These are phyloP conservation scores for Suhomyces atakaporum DNA, from an alignment of 1,139 yeast genomes.

Conservation along the genomic window DNA sequence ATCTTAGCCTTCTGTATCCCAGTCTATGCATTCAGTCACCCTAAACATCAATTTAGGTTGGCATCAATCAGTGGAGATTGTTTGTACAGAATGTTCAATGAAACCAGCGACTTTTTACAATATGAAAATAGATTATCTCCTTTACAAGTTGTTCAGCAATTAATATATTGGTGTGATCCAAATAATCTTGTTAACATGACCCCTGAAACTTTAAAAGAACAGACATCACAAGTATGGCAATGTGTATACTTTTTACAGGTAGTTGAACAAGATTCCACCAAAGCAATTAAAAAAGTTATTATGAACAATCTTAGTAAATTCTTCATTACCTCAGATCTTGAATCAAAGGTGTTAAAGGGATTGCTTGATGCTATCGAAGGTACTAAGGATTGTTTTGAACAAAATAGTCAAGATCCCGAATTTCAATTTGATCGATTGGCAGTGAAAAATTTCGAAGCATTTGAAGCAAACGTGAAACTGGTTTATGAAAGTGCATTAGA, in stretches of 20 bases:
- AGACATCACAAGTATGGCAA: conserved; percentile 59
- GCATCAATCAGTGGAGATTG: conserved; percentile 69
- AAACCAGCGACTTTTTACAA: conserved; percentile 35
- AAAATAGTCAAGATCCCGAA: conserved; percentile 28
- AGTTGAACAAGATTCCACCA: conserved; percentile 53
- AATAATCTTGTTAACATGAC: conserved; percentile 57
- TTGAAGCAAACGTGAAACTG: conserved; percentile 33
- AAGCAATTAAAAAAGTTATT: conserved; percentile 56
- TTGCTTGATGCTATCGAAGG: conserved; percentile 37
- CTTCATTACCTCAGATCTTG: conserved; percentile 31
- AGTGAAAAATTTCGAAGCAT: conserved; percentile 49
- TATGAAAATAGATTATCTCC: conserved; percentile 48
- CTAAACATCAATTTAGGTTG: conserved; percentile 69
- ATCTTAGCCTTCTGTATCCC: conserved; percentile 88
- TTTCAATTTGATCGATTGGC: conserved; percentile 47
- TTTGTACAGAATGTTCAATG: conserved; percentile 54
- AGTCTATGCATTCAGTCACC: conserved; percentile 81
- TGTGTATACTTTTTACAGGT: conserved; percentile 57
- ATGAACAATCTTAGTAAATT: conserved; percentile 56
- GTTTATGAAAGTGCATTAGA: conserved; percentile 29
- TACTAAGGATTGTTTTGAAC: conserved; percentile 31
- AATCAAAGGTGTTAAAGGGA: conserved; percentile 33
- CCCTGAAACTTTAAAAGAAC: conserved; percentile 39
- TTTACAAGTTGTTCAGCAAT: conserved; percentile 66
- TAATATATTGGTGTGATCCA: conserved; percentile 88